Base-by-base conservation (phyloP, 139 green algal genomes). In the Volvox reticuliferus region DNA sequence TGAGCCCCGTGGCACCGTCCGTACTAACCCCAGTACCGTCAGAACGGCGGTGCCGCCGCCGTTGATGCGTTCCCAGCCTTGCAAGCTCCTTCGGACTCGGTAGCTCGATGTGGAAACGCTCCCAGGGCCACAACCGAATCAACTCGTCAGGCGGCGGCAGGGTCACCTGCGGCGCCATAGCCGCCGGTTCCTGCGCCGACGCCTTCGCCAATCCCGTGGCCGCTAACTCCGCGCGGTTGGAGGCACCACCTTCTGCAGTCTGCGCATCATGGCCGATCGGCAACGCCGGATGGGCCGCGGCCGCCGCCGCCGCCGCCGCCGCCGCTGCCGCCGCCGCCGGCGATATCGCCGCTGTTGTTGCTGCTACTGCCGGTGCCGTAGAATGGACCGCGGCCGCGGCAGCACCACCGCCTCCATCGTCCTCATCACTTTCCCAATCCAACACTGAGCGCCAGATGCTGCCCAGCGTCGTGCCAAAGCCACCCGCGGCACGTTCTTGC, bases 131-230 rank as follows among this genome's bases (percentile, higher is more conserved):
- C 65, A 44, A 24, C 0, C 69, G 69, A 21, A 89, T 89, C 37
- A 89, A 73, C 44, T 89, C 85, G 26, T 89, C 85, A 0, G 85
- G 69, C 28, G 85, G 85, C 37, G 85, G 85, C 83, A 80, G 32
- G 6, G 32, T 33, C 62, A 35, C 35, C 79, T 24, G 37, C 19
- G 78, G 20, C 17, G 78, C 21, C 22, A 50, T n/a, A n/a, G 50
- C 50, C 79, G 44, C 44, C 79, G 50, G 55, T 24, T 2, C 26
- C 79, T 44, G 79, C 79, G 50, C 20, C 22, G 14, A 26, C 37
- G 14, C 14, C 79, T 9, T 55, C 9, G 44, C 44, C 44, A 55
- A 5, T 55, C 44, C 44, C 5, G 44, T 9, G 44, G 44, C 44
- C 9, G 44, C 44, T 9, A 9, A 9, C 44, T 9, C 44, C 44